phyloP scores from a whole-genome alignment of 768 basidiomycete species.

The Boletus bicolor region DNA sequence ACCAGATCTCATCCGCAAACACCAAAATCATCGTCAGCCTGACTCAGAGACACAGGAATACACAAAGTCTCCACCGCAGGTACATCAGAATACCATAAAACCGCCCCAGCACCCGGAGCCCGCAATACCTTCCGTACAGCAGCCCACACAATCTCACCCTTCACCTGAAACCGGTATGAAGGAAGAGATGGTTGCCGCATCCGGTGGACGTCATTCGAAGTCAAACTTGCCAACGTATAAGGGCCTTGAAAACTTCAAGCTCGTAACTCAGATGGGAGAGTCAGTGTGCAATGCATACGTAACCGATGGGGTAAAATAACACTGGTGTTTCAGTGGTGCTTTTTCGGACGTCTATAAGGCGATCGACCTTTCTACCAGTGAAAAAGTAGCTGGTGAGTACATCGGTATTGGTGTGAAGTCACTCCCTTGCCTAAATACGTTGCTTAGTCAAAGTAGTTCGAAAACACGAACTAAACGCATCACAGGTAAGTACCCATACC shows the following conservation, averaged over 20 bases:
- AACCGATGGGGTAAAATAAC: constrained; percentile 14
- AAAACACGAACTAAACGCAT: constrained; percentile 86
- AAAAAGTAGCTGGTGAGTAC: constrained; percentile 75
- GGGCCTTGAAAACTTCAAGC: constrained; percentile 76
- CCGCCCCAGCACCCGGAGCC: constrained; percentile 39
- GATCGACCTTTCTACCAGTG: constrained; percentile 65
- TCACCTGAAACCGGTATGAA: constrained; percentile 15
- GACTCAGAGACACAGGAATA: constrained; percentile 32
- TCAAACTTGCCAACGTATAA: constrained; percentile 81
- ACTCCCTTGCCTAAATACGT: constrained; percentile 8
- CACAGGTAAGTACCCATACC: constrained; percentile 66
- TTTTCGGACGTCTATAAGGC: constrained; percentile 99
- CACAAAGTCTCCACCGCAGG: constrained; percentile 14
- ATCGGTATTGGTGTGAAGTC: not conserved
- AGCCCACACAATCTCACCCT: constrained; percentile 30
- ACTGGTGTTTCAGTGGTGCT: constrained; percentile 60
- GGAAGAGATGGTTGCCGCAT: constrained; percentile 49
- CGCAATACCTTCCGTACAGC: constrained; percentile 34
- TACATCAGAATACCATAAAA: constrained; percentile 26
- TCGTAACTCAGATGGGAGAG: constrained; percentile 92
- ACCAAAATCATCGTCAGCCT: constrained; percentile 59
- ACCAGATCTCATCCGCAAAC: constrained; percentile 71
- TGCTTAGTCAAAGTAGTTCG: constrained; percentile 86
- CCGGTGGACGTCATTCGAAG: constrained; percentile 72
- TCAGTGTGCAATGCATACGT: constrained; percentile 40